These are phyloP conservation scores for Aspergillus niger DNA, from an alignment of 2,329 filamentous ascomycete genomes.

Conservation along the genomic window DNA sequence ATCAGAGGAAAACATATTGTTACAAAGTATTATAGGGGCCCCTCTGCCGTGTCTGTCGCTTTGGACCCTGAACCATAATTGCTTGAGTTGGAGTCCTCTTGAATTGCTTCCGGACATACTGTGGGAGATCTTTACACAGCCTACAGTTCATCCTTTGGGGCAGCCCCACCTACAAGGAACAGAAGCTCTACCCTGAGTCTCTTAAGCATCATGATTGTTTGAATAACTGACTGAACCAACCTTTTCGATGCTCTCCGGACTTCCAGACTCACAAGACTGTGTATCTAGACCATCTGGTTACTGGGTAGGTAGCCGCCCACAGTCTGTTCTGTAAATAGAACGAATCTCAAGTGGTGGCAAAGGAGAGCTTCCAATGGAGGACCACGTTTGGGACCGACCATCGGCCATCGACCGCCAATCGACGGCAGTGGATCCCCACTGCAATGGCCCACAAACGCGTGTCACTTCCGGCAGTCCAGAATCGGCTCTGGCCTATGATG, in stretches of 20 bases:
- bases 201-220: too few species aligned
- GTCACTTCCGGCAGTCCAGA: conserved; percentile 26
- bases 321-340: conserved; percentile 16
- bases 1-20: background rate
- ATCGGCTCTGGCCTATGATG: conserved; percentile 3
- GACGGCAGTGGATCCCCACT: conserved; percentile 10
- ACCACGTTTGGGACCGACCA: conserved; percentile 1
- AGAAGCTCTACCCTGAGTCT: too few species aligned
- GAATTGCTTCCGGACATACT: too few species aligned
- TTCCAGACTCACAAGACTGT: background rate
- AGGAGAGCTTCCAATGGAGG: conserved; percentile 2
- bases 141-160: too few species aligned
- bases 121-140: too few species aligned
- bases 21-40: background rate
- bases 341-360: conserved; percentile 7
- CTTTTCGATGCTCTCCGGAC: background rate
- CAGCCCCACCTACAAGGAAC: too few species aligned
- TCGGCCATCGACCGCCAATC: background rate
- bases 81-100: too few species aligned
- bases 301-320: background rate
- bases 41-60: background rate
- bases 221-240: background rate
- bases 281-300: too few species aligned
- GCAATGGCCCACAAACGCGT: conserved; percentile 37
- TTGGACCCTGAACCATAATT: background rate